A percentile compares a stretch with the other conserved stretches of the same genome.
phyloP scores from a whole-genome alignment of 78 protist species.

The Dictyostelium purpureum region DNA sequence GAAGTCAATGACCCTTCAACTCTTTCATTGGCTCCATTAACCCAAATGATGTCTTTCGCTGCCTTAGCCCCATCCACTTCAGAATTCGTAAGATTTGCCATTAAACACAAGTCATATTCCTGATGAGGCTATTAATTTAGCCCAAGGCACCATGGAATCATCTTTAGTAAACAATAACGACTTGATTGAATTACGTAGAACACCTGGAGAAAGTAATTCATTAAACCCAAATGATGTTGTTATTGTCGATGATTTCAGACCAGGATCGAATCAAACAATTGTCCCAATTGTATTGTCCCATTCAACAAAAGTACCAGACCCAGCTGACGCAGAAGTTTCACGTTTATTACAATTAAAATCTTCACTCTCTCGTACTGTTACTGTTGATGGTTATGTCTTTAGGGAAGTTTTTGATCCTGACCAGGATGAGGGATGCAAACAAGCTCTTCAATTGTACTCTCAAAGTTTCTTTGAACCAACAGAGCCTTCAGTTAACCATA shows the following conservation, averaged over 20 bases:
- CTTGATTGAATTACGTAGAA: too few species aligned
- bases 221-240: too few species aligned
- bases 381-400: not conserved
- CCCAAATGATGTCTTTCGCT: not conserved
- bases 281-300: too few species aligned
- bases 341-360: not conserved
- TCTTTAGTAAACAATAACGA: too few species aligned
- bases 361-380: not conserved
- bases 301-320: too few species aligned
- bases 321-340: too few species aligned
- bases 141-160: too few species aligned
- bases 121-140: too few species aligned
- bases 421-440: constrained; percentile 3
- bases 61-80: not conserved
- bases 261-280: too few species aligned
- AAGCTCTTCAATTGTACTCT: constrained; percentile 35
- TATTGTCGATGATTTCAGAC: not conserved
- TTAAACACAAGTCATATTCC: constrained; percentile 78
- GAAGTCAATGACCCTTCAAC: too few species aligned
- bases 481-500: constrained; percentile 41
- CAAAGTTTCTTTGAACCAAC: constrained; percentile 39
- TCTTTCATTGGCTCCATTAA: not conserved
- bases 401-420: constrained; percentile 60
- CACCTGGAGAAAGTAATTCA: too few species aligned
- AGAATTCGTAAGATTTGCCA: constrained; percentile 56